Base-by-base conservation (phyloP, 768 basidiomycete species). In the Phlebiopsis gigantea region DNA sequence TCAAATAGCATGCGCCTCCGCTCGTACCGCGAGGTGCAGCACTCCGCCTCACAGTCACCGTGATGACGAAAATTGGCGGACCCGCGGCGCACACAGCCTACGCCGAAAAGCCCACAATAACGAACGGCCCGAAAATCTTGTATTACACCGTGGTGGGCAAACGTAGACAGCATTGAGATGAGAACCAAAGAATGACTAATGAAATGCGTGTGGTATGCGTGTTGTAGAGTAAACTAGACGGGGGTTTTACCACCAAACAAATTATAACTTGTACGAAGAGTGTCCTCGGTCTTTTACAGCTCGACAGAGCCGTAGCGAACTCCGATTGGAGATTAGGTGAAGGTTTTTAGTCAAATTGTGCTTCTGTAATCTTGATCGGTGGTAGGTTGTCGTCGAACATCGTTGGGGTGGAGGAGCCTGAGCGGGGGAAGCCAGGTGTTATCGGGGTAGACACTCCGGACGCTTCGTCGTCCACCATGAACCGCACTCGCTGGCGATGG, bases 401-500 rank as follows among this genome's bases (percentile, higher is more conserved):
- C 41, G 61, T 62, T 4, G 72, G 72, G 3, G 72, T 72, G 41
- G 56, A 61, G 72, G 80, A 69, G 48, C 82, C 83, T n/a, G 80
- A 80, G 29, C 73, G 73, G 30, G 83, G 74, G 63, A 83, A 84
- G 61, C 71, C 76, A 5, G 82, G 77, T 4, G 83, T 83, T 10
- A 81, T 70, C 0, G 89, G 88, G 2, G 90, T 90, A 21, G 78
- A 75, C 53, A 83, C 68, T 51, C 86, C 85, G 34, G 89, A 90
- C 14, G 69, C 69, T 17, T 69, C 70, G 15, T 82, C 82, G 26
- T 81, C 78, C 9, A 85, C 72, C 72, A 91, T 74, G 70, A 93
- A 90, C 15, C 88, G 86, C 42, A 93, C 81, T 59, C 90, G 81
- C 72, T 88, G 87, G 51, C 90, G 84, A 67, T 93, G 90, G 53